Conservation (phyloP, 192 early-diverging fungal species). For the Piromyces sp. region DNA sequence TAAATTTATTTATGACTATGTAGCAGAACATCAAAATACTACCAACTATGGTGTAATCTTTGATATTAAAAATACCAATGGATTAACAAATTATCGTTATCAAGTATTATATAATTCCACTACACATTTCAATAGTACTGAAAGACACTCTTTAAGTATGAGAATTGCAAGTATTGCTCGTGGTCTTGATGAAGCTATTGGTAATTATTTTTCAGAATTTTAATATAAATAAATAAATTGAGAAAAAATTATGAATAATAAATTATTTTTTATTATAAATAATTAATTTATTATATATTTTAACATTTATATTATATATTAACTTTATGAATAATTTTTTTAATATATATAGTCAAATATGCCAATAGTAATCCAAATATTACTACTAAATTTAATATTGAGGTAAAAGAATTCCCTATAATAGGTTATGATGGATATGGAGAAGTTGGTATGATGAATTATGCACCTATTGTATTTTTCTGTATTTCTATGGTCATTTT, state of each 20-base stretch:
- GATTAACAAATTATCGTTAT: constrained; percentile 34
- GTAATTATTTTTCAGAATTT: not conserved
- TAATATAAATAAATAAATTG: too few species aligned
- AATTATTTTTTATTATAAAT: too few species aligned
- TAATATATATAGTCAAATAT: constrained; percentile 2
- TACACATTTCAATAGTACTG: constrained; percentile 30
- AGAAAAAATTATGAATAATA: too few species aligned
- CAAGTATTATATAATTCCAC: constrained; percentile 59
- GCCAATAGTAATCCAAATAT: constrained; percentile 3
- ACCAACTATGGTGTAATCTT: constrained; percentile 31
- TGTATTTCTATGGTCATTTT: constrained; percentile 38
- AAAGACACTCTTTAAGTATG: constrained; percentile 30
- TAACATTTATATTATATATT: too few species aligned
- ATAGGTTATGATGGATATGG: constrained; percentile 26
- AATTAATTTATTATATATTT: too few species aligned
- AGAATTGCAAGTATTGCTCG: constrained; percentile 35
- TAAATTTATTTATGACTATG: constrained; percentile 53
- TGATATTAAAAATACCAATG: not conserved
- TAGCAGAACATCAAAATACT: constrained; percentile 38
- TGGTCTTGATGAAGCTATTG: constrained; percentile 54
- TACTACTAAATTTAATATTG: constrained; percentile 14
- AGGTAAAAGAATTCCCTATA: constrained; percentile 51
- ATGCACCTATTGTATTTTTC: constrained; percentile 34
- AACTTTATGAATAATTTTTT: not conserved
- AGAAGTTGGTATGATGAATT: constrained; percentile 39